These are phyloP conservation scores for Polygonum aviculare DNA, from an alignment of 148 eudicot genomes.

Conservation along the genomic window DNA sequence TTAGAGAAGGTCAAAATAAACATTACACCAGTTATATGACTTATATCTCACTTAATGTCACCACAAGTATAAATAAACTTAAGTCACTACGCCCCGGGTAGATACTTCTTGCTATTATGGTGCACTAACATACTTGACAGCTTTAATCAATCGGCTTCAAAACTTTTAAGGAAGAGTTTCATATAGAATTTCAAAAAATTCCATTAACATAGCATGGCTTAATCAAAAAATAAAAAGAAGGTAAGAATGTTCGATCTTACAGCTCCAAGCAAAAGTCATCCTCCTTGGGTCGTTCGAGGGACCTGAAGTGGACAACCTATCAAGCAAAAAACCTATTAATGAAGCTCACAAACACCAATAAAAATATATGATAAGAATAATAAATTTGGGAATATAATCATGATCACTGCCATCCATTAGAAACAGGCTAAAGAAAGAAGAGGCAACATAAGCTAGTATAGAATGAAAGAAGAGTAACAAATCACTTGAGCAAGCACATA, in stretches of 20 bases:
- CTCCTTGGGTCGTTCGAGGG: constrained; percentile 84
- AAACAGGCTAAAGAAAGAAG: background rate
- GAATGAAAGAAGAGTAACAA: background rate
- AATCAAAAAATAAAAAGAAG: background rate
- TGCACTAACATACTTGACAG: background rate
- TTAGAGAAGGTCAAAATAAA: background rate
- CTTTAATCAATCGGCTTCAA: background rate
- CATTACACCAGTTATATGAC: background rate
- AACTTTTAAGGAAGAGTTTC: background rate
- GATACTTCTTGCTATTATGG: background rate
- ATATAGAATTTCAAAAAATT: background rate
- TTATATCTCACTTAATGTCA: background rate
- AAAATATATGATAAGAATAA: background rate
- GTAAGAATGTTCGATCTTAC: constrained; percentile 28
- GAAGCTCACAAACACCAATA: background rate
- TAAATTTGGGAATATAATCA: background rate
- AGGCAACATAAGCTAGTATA: background rate
- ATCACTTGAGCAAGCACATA: constrained; percentile 1
- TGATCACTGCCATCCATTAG: background rate
- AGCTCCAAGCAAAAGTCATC: constrained; percentile 79
- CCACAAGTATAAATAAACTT: background rate
- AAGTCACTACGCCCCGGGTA: background rate
- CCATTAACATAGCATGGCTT: background rate
- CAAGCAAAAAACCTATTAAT: background rate
- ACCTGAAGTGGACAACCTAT: constrained; percentile 83